Conservation (phyloP, 139 green algal genomes). For the Pleodorina starrii region DNA sequence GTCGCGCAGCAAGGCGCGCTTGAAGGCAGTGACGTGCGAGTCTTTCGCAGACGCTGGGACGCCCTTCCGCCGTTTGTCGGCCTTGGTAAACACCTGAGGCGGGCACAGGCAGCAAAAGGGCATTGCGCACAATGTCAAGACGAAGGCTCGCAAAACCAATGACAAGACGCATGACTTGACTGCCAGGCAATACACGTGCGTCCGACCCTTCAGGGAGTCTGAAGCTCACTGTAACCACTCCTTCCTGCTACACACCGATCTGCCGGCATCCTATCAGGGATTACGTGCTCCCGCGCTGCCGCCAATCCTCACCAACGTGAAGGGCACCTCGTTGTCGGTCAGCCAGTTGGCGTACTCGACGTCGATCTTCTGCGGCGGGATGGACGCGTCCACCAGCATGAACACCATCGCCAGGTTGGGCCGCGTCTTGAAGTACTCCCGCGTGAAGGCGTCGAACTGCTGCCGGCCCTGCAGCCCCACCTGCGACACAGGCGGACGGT, state of each 20-base stretch:
- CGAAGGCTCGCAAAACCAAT: no score
- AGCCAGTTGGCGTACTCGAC: constrained; percentile 90
- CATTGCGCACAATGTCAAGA: no score
- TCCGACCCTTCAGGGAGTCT: no score
- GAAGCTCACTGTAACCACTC: no score
- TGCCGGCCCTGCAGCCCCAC: constrained; percentile 64
- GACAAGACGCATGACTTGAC: no score
- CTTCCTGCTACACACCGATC: no score
- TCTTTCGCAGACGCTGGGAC: background rate
- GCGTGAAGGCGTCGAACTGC: constrained; percentile 75
- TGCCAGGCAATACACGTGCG: no score
- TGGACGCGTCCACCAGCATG: constrained; percentile 91
- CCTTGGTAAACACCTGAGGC: constrained; percentile 58
- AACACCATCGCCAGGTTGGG: constrained; percentile 91
- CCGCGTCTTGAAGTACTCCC: constrained; percentile 88
- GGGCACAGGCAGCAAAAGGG: background rate
- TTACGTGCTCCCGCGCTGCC: no score
- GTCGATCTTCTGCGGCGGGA: constrained; percentile 89
- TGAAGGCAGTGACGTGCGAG: constrained; percentile 76
- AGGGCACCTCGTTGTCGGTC: constrained; percentile 78
- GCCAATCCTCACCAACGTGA: constrained; percentile 88
- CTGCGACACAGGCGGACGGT: constrained; percentile 71
- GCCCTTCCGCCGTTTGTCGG: constrained; percentile 85
- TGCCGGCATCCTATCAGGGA: no score
- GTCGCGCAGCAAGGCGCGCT: constrained; percentile 58